Conservation (phyloP, 73 alveolate genomes). For the Diophrys sp. region DNA sequence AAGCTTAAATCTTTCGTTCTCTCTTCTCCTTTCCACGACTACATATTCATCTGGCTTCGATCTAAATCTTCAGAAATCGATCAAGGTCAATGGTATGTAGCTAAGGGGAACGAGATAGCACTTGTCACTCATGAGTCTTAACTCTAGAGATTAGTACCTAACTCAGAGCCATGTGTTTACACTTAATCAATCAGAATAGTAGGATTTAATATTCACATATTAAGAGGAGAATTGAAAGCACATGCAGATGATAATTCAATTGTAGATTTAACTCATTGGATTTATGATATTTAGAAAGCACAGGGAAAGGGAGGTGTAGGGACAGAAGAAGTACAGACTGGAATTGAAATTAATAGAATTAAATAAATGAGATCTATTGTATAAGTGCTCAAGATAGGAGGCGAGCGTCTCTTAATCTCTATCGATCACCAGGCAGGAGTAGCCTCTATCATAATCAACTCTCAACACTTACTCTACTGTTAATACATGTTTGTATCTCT, state of each 20-base stretch:
- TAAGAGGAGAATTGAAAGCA: not conserved
- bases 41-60: not conserved
- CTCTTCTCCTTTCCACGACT: not conserved
- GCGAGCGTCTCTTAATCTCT: not conserved
- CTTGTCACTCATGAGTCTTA: not conserved
- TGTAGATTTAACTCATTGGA: not conserved
- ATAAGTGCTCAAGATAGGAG: not conserved
- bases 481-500: slow-evolving; percentile 16
- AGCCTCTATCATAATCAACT: slow-evolving; percentile 25
- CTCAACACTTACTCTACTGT: slow-evolving; percentile 49
- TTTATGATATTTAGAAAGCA: no score
- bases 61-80: not conserved
- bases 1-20: not conserved
- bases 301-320: no score
- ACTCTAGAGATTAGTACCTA: not conserved
- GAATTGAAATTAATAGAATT: not conserved
- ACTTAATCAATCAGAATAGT: not conserved
- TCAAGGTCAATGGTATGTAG: not conserved
- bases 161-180: not conserved
- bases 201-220: not conserved
- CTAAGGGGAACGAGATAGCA: not conserved
- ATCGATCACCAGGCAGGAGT: slow-evolving; percentile 32
- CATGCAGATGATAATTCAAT: not conserved
- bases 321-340: not conserved
- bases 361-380: not conserved